Base-by-base conservation (phyloP, 2,329 filamentous ascomycete genomes). In the Diplodia corticola region DNA sequence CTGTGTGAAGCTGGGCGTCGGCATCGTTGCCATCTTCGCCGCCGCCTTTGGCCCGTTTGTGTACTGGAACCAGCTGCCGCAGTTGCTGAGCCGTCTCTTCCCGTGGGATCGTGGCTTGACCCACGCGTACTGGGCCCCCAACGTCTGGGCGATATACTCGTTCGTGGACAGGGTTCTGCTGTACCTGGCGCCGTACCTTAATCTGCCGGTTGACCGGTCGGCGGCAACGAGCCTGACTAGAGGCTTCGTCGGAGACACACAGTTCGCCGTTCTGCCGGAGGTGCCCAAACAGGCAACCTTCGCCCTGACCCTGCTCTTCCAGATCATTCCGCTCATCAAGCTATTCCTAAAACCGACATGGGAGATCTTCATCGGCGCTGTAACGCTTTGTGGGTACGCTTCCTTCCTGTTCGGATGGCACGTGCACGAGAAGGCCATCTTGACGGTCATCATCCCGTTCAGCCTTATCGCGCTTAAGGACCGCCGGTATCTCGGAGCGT, bases 371-470 rank as follows among this genome's bases (percentile, higher is more conserved):
- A 86, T 98, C 49, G 92, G 92, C 3, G 90, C 92, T 0, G 86
- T 97, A 51, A 97, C 94, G 0, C 87, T 98, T 17, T 98, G 95
- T 74, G 95, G 92, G 67, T 99, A 97, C 75, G 91, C 94, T 0
- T 97, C 94, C 0, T 99, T 99, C 80, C 84, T 99, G 10, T 98
- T 98, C 72, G 94, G 95, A 66, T 99, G 94, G 93, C 95, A 99
- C 75, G 95, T 99, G 9, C 95, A 99, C 73, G 95, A 99, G 76
- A 99, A 99, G 79, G 95, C 95, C 1, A 91, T 99, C 66, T 85
- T 99, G 24, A 86, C 98, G 22, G 90, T 98, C 74, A 93, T 99
- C 70, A 91, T 98, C 57, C 95, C 95, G 0, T 98, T 98, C 82
- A 96, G 91, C 71, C 85, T 99, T 68, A 89, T 98, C 68, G 93